Percentiles rank a stretch among this genome's conserved stretches.
Evolutionary conservation across 768 basidiomycete species (phyloP).

Genomic region (Wakefieldia striispora): DNA sequence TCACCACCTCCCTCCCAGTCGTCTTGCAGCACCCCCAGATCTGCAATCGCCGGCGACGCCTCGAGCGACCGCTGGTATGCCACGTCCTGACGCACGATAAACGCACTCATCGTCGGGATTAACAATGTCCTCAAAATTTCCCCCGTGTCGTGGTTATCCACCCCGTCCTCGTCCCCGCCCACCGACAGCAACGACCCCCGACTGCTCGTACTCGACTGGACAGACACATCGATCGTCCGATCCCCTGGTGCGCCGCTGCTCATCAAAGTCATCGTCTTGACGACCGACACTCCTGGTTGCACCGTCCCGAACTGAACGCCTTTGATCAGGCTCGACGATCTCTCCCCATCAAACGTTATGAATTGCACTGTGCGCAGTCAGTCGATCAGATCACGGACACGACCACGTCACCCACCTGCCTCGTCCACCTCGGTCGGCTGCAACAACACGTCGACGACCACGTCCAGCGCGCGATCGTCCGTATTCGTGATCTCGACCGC

Average conservation of each 20-base stretch:
- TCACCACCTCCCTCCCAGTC: slow-evolving; percentile 57
- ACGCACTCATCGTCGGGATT: slow-evolving; percentile 64
- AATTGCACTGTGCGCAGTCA: slow-evolving; percentile 45
- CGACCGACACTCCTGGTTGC: slow-evolving; percentile 50
- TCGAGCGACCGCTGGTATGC: slow-evolving; percentile 47
- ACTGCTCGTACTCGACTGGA: slow-evolving; percentile 52
- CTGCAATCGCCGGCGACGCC: slow-evolving; percentile 46
- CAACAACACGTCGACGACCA: slow-evolving; percentile 71
- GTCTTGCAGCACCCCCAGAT: slow-evolving; percentile 53
- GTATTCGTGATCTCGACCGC: slow-evolving; percentile 64
- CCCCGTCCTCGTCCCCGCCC: slow-evolving; percentile 3
- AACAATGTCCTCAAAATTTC: slow-evolving; percentile 68
- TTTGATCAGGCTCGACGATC: slow-evolving; percentile 73
- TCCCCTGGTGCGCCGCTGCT: slow-evolving; percentile 65
- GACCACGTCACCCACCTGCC: slow-evolving; percentile 46
- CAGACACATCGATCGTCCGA: slow-evolving; percentile 76
- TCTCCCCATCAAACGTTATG: slow-evolving; percentile 59
- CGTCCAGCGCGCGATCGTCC: slow-evolving; percentile 67
- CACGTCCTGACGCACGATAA: slow-evolving; percentile 53
- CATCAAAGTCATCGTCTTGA: slow-evolving; percentile 63
- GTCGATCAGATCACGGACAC: too few relatives aligned
- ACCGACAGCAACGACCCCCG: not conserved
- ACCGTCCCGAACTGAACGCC: slow-evolving; percentile 61
- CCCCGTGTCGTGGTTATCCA: slow-evolving; percentile 25
- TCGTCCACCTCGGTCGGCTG: slow-evolving; percentile 79